Evolutionary conservation across 2,329 filamentous ascomycete genomes (phyloP), one percentile per base, ranked within the genome.

Genomic region (Aspergillus sp.): DNA sequence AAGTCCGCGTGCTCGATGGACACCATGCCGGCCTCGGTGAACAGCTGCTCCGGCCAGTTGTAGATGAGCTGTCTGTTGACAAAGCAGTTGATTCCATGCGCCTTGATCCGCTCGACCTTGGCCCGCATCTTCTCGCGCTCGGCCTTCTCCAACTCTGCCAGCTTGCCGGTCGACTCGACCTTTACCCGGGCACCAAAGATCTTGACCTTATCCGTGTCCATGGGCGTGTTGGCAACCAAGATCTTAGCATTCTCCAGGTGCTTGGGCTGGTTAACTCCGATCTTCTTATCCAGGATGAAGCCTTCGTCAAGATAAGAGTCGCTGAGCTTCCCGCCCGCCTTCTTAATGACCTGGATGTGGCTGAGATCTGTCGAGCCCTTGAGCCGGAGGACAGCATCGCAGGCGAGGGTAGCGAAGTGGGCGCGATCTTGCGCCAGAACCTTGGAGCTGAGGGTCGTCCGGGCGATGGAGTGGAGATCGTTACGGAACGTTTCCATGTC

Each of bases 121-220:
- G 84, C 82, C 73, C 88, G 93, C 91, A 98, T 98, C 79, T 96
- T 96, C 53, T 98, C 91, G 53, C 86, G 82, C 70, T 96, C 91
- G 4, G 91, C 91, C 74, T 93, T 94, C 64, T 98, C 91, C 34
- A 98, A 72, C 53, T 98, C 91, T n/a, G 91, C 91, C 30, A 98
- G 75, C 72, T 96, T 95, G 60, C 86, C 86, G 3, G 91, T 98
- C 19, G 86, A 89, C 48, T 85, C 83, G 39, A 98, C 91, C 74
- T 96, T 96, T 53, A 98, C 86, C 38, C 89, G 78, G 11, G 91
- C 91, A 43, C 91, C 91, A 52, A 98, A 98, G 53, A 98, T 96
- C 75, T 98, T 98, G 69, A 98, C 85, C 73, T 98, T 98, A 68
- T 98, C 91, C 22, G 91, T 98, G 64, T 98, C 91, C 91, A 98